phyloP scores from a whole-genome alignment of 768 basidiomycete species.

The Coprinopsis strossmayeri region DNA sequence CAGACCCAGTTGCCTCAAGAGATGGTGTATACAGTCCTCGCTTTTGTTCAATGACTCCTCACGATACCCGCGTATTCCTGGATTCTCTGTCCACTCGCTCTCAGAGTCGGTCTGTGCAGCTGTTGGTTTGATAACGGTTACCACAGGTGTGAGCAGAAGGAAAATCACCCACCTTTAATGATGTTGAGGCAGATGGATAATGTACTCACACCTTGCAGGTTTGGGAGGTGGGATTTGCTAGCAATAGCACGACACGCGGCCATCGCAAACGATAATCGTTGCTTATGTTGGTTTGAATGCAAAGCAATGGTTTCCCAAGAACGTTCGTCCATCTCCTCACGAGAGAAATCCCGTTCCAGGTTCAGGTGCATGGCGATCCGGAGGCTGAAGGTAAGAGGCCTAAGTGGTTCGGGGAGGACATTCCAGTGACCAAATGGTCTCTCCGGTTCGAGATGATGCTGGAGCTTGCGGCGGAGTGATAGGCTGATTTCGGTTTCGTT shows the following conservation, averaged over 20 bases:
- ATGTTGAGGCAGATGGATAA: background rate
- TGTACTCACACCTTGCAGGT: background rate
- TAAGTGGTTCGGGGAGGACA: background rate
- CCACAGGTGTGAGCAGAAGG: too few relatives aligned
- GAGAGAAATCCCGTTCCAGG: background rate
- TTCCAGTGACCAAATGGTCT: background rate
- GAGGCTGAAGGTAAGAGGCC: background rate
- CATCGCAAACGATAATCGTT: background rate
- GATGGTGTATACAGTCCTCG: background rate
- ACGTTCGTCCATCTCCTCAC: background rate
- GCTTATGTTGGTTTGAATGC: background rate
- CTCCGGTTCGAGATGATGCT: background rate
- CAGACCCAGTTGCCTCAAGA: background rate
- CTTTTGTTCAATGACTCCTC: background rate
- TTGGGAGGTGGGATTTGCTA: background rate
- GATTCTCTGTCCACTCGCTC: background rate
- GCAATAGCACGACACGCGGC: background rate
- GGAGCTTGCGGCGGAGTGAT: background rate
- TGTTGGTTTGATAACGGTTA: too few relatives aligned
- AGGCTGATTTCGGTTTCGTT: background rate
- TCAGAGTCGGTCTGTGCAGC: background rate
- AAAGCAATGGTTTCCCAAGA: background rate
- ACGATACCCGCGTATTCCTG: background rate
- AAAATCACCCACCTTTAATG: background rate
- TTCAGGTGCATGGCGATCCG: background rate